These are phyloP conservation scores for Akanthomyces lecanii DNA, from an alignment of 2,329 filamentous ascomycete species.

Conservation along the genomic window DNA sequence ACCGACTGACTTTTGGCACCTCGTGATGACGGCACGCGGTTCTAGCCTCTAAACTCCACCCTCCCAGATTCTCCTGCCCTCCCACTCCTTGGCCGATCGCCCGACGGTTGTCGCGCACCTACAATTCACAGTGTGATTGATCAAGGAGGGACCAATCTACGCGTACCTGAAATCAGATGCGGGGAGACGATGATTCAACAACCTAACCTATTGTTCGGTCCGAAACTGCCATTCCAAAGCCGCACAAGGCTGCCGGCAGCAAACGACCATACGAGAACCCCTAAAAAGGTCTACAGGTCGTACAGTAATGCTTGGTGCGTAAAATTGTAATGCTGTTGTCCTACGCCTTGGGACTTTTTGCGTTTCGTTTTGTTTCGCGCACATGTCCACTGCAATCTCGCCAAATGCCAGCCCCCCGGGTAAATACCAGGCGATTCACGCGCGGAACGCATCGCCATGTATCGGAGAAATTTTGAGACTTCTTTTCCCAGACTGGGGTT, in stretches of 20 bases:
- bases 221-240: background rate
- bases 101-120: no score
- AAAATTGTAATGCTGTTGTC: background rate
- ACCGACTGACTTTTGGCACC: no score
- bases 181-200: background rate
- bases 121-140: no score
- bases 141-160: background rate
- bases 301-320: background rate
- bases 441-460: background rate
- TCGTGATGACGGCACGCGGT: no score
- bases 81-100: no score
- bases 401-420: background rate
- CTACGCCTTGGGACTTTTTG: background rate
- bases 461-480: background rate
- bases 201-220: background rate
- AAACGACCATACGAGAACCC: no score
- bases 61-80: background rate
- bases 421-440: background rate
- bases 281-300: no score
- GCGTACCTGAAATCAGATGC: background rate
- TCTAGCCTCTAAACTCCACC: background rate
- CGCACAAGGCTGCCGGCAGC: background rate
- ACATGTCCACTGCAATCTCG: background rate
- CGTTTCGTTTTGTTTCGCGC: background rate
- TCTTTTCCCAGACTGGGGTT: background rate